A percentile compares a stretch with the other conserved stretches of the same genome.
Conservation (phyloP, 2,329 filamentous ascomycete genomes). For the Didymella pinodella region DNA sequence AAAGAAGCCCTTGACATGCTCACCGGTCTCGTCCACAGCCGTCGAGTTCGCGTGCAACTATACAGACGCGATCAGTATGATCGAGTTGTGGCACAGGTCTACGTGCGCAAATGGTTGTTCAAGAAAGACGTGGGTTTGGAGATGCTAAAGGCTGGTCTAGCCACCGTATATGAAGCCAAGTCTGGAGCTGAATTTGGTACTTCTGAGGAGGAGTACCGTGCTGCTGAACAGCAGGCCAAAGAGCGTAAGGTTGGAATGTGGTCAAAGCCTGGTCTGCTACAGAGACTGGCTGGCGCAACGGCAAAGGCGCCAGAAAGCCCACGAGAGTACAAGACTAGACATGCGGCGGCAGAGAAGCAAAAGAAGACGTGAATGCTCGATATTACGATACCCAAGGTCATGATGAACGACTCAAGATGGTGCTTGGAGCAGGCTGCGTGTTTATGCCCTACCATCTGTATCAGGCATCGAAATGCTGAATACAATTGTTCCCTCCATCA, state of each 20-base stretch:
- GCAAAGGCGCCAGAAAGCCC: constrained; percentile 75
- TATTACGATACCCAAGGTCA: not conserved
- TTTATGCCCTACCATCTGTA: not conserved
- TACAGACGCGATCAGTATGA: constrained; percentile 92
- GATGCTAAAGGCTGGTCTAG: constrained; percentile 85
- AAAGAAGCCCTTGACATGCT: constrained; percentile 85
- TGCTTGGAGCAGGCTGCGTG: not conserved
- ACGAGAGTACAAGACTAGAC: constrained; percentile 80
- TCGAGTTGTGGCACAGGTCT: constrained; percentile 86
- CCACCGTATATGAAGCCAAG: constrained; percentile 94
- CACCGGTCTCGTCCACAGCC: constrained; percentile 72
- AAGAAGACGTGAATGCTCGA: constrained; percentile 42
- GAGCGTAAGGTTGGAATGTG: constrained; percentile 67
- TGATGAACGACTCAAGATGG: not conserved
- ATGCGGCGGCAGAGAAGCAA: constrained; percentile 53
- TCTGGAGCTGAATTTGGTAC: constrained; percentile 86
- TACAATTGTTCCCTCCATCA: not conserved
- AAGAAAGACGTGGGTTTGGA: constrained; percentile 84
- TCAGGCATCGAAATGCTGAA: not conserved
- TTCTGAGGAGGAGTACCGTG: constrained; percentile 67
- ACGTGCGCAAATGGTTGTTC: constrained; percentile 71
- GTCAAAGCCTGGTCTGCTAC: constrained; percentile 59
- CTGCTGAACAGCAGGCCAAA: constrained; percentile 65
- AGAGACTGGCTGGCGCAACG: constrained; percentile 58
- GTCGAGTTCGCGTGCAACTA: constrained; percentile 80